Evolutionary conservation across 2,329 filamentous ascomycete species (phyloP).

Genomic region (Neocatenulostroma microsporum): DNA sequence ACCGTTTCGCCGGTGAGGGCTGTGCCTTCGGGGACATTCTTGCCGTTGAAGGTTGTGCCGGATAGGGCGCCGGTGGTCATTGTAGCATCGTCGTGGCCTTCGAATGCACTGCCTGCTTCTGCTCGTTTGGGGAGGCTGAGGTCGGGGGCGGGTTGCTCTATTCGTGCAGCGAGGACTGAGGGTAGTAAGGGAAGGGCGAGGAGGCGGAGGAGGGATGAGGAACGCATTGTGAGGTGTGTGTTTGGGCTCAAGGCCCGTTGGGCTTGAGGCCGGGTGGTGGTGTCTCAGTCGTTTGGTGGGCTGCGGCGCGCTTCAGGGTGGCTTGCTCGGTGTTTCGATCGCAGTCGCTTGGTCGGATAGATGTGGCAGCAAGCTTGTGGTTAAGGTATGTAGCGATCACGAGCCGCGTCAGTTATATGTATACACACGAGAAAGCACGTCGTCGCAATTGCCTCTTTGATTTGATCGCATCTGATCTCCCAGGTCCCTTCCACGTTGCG

Average conservation of each 20-base stretch:
- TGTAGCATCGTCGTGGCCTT: conserved; percentile 33
- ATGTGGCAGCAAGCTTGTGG: no score
- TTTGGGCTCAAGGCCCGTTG: conserved; percentile 19
- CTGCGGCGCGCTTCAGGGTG: no score
- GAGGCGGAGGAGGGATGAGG: conserved; percentile 21
- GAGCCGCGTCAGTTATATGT: no score
- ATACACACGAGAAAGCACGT: no score
- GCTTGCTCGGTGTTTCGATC: no score
- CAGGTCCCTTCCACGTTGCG: no score
- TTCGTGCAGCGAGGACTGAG: conserved; percentile 14
- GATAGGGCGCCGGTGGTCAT: conserved; percentile 20
- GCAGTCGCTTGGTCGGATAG: no score
- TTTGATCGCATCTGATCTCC: no score
- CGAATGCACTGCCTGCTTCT: conserved; percentile 11
- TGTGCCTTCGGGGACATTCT: conserved; percentile 57
- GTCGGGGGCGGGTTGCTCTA: conserved; percentile 11
- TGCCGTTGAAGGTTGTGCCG: conserved; percentile 56
- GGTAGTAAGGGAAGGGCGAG: conserved; percentile 23
- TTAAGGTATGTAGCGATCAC: no score
- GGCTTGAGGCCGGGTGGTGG: conserved; percentile 2
- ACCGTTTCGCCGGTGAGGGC: conserved; percentile 54
- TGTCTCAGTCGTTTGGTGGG: neutral
- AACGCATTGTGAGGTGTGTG: conserved; percentile 21
- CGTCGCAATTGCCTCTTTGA: no score
- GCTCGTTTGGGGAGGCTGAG: conserved; percentile 9